Conservation (phyloP, 2,329 filamentous ascomycete genomes). For the Hypoxylon sp. region DNA sequence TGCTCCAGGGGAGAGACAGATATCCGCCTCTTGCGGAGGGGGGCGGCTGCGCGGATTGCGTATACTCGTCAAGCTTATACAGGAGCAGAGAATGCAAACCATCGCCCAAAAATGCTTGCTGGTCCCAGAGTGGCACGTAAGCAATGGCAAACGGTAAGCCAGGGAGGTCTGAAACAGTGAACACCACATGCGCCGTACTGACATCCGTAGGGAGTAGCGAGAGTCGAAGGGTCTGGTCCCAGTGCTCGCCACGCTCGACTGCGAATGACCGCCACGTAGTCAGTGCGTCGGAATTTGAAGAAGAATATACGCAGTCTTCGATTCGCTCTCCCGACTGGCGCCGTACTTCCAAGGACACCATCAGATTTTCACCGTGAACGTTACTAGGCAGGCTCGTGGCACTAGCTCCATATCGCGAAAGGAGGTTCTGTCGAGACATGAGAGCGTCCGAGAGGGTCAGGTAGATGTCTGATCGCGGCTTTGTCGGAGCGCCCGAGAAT, state of each 20-base stretch:
- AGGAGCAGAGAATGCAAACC: conserved; percentile 81
- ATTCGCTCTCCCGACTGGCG: conserved; percentile 80
- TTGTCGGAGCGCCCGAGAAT: conserved; percentile 90
- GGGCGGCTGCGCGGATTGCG: conserved; percentile 69
- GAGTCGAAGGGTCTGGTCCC: conserved; percentile 88
- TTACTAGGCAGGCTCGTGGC: conserved; percentile 73
- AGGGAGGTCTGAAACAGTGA: conserved; percentile 87
- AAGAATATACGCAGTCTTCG: conserved; percentile 85
- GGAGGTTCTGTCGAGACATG: conserved; percentile 76
- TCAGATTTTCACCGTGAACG: conserved; percentile 75
- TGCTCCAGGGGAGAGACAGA: conserved; percentile 80
- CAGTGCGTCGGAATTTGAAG: conserved; percentile 78
- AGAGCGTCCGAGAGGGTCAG: conserved; percentile 81
- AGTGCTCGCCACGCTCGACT: conserved; percentile 78
- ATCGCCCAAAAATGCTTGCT: conserved; percentile 87
- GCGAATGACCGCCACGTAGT: conserved; percentile 91
- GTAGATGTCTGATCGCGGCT: conserved; percentile 92
- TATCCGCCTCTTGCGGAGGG: conserved; percentile 83
- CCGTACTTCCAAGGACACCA: conserved; percentile 89
- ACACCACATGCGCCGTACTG: conserved; percentile 81
- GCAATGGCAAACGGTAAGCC: conserved; percentile 89
- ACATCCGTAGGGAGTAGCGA: conserved; percentile 83
- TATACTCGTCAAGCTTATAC: conserved; percentile 92
- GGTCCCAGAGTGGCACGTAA: conserved; percentile 93
- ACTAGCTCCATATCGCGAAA: conserved; percentile 75